Conservation (phyloP, 306 rosid species). For the Glycine soja region DNA sequence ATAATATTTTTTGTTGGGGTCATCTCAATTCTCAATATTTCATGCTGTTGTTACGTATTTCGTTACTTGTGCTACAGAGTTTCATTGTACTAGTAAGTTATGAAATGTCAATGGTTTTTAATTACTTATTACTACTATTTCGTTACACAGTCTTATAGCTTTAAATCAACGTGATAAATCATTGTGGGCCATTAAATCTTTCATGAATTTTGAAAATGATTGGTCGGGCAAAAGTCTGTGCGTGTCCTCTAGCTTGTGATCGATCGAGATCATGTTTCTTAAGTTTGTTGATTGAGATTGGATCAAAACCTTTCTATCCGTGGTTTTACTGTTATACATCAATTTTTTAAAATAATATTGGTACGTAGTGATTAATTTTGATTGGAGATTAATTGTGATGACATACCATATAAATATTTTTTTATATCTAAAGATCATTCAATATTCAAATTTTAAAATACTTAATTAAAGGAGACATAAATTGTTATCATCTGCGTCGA, state of each 20-base stretch:
- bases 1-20: too few relatives aligned
- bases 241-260: background rate
- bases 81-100: background rate
- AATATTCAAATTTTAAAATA: too few relatives aligned
- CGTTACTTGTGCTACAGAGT: constrained; percentile 35
- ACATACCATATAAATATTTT: too few relatives aligned
- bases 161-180: constrained; percentile 11
- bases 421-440: too few relatives aligned
- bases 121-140: background rate
- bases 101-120: constrained; percentile 40
- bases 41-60: constrained; percentile 35
- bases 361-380: too few relatives aligned
- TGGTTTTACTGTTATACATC: background rate
- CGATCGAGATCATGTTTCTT: too few relatives aligned
- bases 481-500: too few relatives aligned
- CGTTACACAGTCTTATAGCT: constrained; percentile 30
- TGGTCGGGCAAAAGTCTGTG: constrained; percentile 14
- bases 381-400: too few relatives aligned
- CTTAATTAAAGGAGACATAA: too few relatives aligned
- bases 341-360: too few relatives aligned
- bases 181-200: constrained; percentile 42
- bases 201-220: constrained; percentile 19
- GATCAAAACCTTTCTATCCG: background rate
- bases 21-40: background rate
- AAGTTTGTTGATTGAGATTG: too few relatives aligned